phyloP scores from a whole-genome alignment of 2,329 filamentous ascomycete genomes.

The Amphichorda felina region DNA sequence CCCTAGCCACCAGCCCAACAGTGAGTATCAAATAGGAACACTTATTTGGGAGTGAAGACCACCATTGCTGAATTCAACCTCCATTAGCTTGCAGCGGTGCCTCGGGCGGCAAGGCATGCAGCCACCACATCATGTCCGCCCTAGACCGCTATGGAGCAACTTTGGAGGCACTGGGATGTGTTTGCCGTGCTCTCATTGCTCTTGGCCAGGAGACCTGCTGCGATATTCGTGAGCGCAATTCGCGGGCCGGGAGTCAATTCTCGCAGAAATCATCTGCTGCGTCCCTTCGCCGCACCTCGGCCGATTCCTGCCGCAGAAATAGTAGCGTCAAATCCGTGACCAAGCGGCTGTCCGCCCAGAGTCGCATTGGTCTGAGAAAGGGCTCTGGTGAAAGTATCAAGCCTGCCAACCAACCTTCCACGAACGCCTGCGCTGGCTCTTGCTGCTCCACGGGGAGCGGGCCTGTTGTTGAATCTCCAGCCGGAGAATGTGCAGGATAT shows the following conservation, averaged over 20 bases:
- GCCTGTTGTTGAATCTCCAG: too few species aligned
- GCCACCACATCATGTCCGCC: conserved; percentile 19
- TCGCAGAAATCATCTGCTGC: conserved; percentile 9
- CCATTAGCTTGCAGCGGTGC: background rate
- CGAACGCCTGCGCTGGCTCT: conserved; percentile 6
- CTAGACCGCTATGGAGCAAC: conserved; percentile 26
- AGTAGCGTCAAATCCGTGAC: too few species aligned
- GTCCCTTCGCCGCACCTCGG: conserved; percentile 9
- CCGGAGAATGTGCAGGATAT: too few species aligned
- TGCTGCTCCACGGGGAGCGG: conserved; percentile 7
- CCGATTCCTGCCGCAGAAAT: conserved; percentile 14
- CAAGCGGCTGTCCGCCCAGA: conserved; percentile 6
- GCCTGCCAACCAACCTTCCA: background rate
- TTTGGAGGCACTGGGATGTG: conserved; percentile 37
- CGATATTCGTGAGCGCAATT: background rate
- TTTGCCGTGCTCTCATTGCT: conserved; percentile 38
- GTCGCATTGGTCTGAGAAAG: conserved; percentile 6
- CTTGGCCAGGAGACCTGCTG: conserved; percentile 41
- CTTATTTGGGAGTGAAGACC: background rate
- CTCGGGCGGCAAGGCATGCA: conserved; percentile 20
- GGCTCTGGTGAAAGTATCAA: conserved; percentile 5
- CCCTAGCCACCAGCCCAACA: background rate
- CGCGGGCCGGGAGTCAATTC: conserved; percentile 10
- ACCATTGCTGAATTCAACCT: background rate
- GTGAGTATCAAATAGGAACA: background rate